phyloP scores from a whole-genome alignment of 306 rosid genomes.

The Senna siamea region DNA sequence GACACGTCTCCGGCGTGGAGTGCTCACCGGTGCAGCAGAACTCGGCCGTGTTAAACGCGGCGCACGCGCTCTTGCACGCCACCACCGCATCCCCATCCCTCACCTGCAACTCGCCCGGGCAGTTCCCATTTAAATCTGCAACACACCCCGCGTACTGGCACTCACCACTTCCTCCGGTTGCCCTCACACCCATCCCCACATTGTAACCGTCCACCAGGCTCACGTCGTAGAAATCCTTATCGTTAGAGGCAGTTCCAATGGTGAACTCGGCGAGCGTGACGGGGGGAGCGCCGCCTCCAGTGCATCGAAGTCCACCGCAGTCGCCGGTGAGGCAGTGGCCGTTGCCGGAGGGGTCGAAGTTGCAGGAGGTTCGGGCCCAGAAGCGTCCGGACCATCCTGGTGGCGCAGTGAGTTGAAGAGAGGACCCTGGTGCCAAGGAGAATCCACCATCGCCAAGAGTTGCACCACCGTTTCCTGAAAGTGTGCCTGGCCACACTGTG shows the following conservation, averaged over 20 bases:
- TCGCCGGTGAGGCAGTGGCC: slow-evolving; percentile 72
- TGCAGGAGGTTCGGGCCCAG: slow-evolving; percentile 84
- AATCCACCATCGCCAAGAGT: slow-evolving; percentile 72
- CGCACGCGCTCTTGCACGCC: slow-evolving; percentile 91
- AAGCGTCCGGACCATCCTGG: slow-evolving; percentile 89
- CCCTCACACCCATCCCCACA: slow-evolving; percentile 70
- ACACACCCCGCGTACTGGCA: slow-evolving; percentile 89
- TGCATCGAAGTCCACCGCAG: slow-evolving; percentile 67
- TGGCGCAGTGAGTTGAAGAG: slow-evolving; percentile 54
- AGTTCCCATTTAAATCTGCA: slow-evolving; percentile 59
- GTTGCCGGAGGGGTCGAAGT: slow-evolving; percentile 58
- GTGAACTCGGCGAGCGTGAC: slow-evolving; percentile 79
- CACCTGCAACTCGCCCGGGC: slow-evolving; percentile 71
- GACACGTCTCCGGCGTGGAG: slow-evolving; percentile 74
- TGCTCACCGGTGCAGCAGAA: slow-evolving; percentile 86
- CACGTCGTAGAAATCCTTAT: slow-evolving; percentile 83
- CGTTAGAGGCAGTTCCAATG: slow-evolving; percentile 31
- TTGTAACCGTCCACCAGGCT: slow-evolving; percentile 95
- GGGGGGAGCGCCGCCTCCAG: slow-evolving; percentile 64
- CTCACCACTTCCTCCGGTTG: slow-evolving; percentile 77
- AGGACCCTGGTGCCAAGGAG: slow-evolving; percentile 47
- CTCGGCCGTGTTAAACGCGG: slow-evolving; percentile 65
- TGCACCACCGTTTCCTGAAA: slow-evolving; percentile 68
- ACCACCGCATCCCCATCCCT: slow-evolving; percentile 50
- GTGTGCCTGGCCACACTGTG: slow-evolving; percentile 83